A percentile compares a stretch with the other conserved stretches of the same genome.
Conservation (phyloP, 257 asterid genomes). For the Ehretia macrophylla region DNA sequence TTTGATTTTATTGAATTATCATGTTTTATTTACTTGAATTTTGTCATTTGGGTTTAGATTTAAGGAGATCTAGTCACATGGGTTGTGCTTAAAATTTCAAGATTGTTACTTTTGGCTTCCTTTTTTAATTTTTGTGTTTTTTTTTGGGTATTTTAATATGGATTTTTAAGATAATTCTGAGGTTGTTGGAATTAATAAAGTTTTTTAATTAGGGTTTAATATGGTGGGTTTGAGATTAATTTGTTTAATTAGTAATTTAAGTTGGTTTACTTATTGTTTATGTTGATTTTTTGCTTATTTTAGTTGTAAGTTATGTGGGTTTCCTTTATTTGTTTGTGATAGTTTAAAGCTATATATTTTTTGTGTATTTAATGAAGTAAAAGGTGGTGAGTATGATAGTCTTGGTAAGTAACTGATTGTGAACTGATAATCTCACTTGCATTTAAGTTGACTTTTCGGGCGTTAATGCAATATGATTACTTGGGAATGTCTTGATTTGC, state of each 20-base stretch:
- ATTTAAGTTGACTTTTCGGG: neutral
- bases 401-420: too few relatives aligned
- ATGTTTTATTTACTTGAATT: neutral
- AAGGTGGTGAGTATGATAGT: neutral
- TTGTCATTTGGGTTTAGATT: conserved; percentile 17
- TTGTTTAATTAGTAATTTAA: conserved; percentile 3
- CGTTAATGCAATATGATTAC: neutral
- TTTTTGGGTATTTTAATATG: neutral
- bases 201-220: conserved; percentile 4
- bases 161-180: neutral
- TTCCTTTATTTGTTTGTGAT: too few relatives aligned
- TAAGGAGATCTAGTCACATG: conserved; percentile 42
- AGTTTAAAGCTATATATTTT: neutral
- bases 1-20: neutral
- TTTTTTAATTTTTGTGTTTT: conserved; percentile 1
- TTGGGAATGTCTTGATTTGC: neutral
- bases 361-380: neutral
- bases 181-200: neutral
- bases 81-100: conserved; percentile 20
- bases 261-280: neutral
- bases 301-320: neutral
- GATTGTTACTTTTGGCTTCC: conserved; percentile 10
- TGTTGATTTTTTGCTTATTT: neutral
- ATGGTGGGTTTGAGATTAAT: neutral
- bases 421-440: neutral